Conservation (phyloP, 1,284 basidiomycete genomes). For the Sanguinoderma infundibulare region DNA sequence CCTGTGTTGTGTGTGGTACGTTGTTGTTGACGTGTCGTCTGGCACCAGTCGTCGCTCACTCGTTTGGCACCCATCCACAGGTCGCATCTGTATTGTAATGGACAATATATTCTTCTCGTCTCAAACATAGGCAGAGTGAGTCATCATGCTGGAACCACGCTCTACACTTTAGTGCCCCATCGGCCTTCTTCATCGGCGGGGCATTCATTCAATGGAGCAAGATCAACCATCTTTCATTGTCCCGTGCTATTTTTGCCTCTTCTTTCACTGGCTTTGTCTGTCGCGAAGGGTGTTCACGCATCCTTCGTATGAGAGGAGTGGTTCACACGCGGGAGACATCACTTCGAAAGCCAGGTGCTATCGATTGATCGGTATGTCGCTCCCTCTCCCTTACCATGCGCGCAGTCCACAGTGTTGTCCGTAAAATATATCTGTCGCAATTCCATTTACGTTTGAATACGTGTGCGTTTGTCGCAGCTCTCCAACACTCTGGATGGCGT, state of each 20-base stretch:
- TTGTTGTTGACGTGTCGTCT: slow-evolving; percentile 18
- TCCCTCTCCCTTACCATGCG: not conserved
- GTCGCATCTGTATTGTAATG: slow-evolving; percentile 38
- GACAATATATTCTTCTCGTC: slow-evolving; percentile 36
- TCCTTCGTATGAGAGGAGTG: slow-evolving; percentile 43
- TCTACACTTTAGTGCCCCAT: slow-evolving; percentile 82
- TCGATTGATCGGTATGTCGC: slow-evolving; percentile 10
- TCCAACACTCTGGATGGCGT: slow-evolving; percentile 89
- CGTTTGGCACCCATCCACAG: slow-evolving; percentile 10
- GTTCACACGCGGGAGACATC: slow-evolving; percentile 65
- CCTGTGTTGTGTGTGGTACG: slow-evolving; percentile 32
- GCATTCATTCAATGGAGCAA: slow-evolving; percentile 87
- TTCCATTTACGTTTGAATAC: not conserved
- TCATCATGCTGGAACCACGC: slow-evolving; percentile 13
- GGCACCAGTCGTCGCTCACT: not conserved
- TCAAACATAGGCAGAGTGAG: slow-evolving; percentile 11
- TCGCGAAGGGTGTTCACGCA: slow-evolving; percentile 29
- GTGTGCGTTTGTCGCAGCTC: slow-evolving; percentile 48
- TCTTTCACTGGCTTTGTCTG: slow-evolving; percentile 35
- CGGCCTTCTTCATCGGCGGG: slow-evolving; percentile 58
- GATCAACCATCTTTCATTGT: slow-evolving; percentile 37
- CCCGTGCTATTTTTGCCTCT: slow-evolving; percentile 46
- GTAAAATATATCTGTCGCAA: slow-evolving; percentile 1
- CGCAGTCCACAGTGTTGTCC: not conserved
- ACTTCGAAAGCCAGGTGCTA: not conserved